Evolutionary conservation across 2,329 filamentous ascomycete genomes (phyloP).

Genomic region (Fusarium pininemorale): DNA sequence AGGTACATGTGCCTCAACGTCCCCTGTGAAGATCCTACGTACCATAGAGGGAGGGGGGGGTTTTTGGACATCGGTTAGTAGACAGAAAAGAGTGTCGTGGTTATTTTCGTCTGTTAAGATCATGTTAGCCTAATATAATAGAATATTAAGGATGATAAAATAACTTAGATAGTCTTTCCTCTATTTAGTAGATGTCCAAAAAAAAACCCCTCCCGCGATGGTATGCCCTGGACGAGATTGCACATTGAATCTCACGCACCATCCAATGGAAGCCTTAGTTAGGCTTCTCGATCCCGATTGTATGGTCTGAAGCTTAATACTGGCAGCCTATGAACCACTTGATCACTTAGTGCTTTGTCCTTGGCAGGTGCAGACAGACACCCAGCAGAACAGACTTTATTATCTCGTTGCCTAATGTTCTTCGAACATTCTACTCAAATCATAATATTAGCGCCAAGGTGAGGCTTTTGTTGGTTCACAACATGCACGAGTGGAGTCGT

Average conservation of each 20-base stretch:
- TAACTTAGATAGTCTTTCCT: too few species aligned
- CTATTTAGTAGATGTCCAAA: too few species aligned
- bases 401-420: background rate
- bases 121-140: too few species aligned
- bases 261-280: background rate
- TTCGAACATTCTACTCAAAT: background rate
- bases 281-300: background rate
- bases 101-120: too few species aligned
- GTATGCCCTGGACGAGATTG: background rate
- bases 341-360: background rate
- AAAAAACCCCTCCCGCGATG: too few species aligned
- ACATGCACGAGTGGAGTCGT: background rate
- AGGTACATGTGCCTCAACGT: background rate
- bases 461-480: background rate
- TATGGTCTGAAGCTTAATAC: background rate
- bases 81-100: too few species aligned
- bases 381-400: background rate
- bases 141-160: too few species aligned
- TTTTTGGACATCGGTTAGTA: too few species aligned
- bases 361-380: background rate
- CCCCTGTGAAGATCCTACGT: conserved; percentile 1
- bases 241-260: background rate
- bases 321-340: background rate
- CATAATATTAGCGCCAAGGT: background rate
- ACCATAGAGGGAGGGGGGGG: too few species aligned